Evolutionary conservation across 163 green algal genomes (phyloP).

Genomic region (Trebouxiophyceae sp.): DNA sequence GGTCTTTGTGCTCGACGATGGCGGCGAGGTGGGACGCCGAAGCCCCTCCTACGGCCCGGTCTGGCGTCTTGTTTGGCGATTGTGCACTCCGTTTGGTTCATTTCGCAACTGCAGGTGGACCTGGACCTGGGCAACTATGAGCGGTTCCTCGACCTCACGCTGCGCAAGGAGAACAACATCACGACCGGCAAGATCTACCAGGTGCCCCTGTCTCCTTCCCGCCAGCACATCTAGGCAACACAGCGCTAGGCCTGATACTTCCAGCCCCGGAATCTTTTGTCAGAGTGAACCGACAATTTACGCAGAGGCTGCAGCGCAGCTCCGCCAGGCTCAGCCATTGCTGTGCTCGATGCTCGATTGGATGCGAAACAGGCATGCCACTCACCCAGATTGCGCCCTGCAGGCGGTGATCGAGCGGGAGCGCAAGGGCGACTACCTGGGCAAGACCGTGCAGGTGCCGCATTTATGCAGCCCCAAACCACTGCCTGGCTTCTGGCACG

Average conservation of each 20-base stretch:
- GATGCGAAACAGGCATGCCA: background rate
- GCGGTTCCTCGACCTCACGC: constrained; percentile 94
- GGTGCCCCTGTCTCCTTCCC: too few species aligned
- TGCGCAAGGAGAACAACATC: constrained; percentile 95
- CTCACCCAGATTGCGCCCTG: background rate
- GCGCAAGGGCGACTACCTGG: constrained; percentile 93
- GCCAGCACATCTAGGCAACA: too few species aligned
- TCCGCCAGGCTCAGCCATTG: too few species aligned
- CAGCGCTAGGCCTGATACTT: too few species aligned
- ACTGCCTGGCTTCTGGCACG: too few species aligned
- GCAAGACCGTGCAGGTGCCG: constrained; percentile 99
- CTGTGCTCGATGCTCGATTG: too few species aligned
- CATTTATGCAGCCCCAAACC: too few species aligned
- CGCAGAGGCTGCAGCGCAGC: too few species aligned
- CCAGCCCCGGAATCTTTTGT: too few species aligned
- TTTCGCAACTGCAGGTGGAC: constrained; percentile 64
- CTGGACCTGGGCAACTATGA: constrained; percentile 99
- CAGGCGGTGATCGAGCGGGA: constrained; percentile 94
- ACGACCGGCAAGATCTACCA: constrained; percentile 99
- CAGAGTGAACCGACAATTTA: too few species aligned
- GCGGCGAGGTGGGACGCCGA: constrained; percentile 69
- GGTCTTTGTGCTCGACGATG: constrained; percentile 98
- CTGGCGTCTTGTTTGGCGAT: too few species aligned
- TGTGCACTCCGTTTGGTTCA: too few species aligned
- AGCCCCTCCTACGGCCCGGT: background rate